Percentiles rank a stretch among this genome's conserved stretches.
Conservation (phyloP, 768 basidiomycete genomes). For the Trametes elegans region DNA sequence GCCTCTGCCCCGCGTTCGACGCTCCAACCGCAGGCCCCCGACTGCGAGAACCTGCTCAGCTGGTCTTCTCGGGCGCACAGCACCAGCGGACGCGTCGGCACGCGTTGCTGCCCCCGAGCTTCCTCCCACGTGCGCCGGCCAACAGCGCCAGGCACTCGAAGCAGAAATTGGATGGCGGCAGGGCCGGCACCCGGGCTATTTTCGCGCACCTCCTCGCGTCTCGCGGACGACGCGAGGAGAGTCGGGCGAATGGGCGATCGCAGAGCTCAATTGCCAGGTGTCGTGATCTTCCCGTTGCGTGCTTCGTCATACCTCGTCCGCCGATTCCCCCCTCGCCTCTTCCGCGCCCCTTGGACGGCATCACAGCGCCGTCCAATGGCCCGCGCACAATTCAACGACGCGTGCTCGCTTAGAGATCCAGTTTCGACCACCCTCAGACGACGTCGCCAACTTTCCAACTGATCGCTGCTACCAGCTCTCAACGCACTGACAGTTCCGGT, state of each 20-base stretch:
- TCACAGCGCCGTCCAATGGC: not conserved
- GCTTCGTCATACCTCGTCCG: not conserved
- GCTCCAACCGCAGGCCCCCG: no score
- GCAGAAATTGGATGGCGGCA: not conserved
- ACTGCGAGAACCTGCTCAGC: no score
- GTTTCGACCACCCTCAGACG: no score
- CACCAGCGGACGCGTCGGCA: not conserved
- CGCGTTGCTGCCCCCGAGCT: not conserved
- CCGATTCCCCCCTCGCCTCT: not conserved
- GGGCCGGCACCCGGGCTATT: not conserved
- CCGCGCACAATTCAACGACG: not conserved
- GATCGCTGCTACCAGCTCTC: no score
- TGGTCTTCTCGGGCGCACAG: no score
- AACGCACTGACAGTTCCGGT: not conserved
- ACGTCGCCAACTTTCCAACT: no score
- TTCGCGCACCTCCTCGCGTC: not conserved
- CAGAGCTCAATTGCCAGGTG: no score
- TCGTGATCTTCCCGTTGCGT: not conserved
- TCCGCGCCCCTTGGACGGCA: not conserved
- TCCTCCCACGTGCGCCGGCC: not conserved
- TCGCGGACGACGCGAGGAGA: not conserved
- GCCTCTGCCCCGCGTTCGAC: no score
- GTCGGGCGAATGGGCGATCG: no score
- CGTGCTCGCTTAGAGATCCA: not conserved
- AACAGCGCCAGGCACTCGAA: slow-evolving; percentile 5